These are phyloP conservation scores for Mediolabrus comicus DNA, from an alignment of 108 stramenopile species.

Conservation along the genomic window DNA sequence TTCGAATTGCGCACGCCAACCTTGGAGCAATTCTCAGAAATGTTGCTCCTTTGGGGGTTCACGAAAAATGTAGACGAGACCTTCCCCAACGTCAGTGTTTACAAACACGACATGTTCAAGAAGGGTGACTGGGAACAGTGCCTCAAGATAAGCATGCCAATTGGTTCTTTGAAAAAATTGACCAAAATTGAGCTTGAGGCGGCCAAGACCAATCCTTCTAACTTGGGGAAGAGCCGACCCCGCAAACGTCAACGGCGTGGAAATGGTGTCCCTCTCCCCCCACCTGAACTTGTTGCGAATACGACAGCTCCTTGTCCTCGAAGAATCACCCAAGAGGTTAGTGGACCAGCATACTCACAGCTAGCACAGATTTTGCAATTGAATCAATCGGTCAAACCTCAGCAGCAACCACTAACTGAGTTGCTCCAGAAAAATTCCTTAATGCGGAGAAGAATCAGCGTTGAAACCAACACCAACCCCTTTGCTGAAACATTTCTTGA, in stretches of 20 bases:
- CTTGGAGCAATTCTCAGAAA: background rate
- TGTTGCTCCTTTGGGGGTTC: conserved; percentile 19
- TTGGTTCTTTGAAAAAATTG: background rate
- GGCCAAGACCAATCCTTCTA: background rate
- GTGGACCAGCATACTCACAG: no score
- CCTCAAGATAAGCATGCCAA: conserved; percentile 28
- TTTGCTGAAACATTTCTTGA: background rate
- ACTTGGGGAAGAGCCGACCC: background rate
- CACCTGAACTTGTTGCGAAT: background rate
- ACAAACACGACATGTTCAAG: conserved; percentile 61
- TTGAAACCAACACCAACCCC: background rate
- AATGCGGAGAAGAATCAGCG: background rate
- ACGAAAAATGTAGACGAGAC: conserved; percentile 7
- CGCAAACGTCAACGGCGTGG: background rate
- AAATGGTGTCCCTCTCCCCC: background rate
- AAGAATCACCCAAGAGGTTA: background rate
- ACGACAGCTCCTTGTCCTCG: background rate
- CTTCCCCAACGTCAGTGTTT: conserved; percentile 57
- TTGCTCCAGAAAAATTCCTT: background rate
- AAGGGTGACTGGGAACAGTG: conserved; percentile 55
- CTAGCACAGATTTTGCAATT: background rate
- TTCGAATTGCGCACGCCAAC: background rate
- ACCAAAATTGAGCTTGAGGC: background rate
- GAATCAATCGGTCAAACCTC: background rate
- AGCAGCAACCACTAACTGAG: background rate